Evolutionary conservation across 2,329 filamentous ascomycete species (phyloP), one percentile per base, ranked within the genome.

Genomic region (Botrytis elliptica): DNA sequence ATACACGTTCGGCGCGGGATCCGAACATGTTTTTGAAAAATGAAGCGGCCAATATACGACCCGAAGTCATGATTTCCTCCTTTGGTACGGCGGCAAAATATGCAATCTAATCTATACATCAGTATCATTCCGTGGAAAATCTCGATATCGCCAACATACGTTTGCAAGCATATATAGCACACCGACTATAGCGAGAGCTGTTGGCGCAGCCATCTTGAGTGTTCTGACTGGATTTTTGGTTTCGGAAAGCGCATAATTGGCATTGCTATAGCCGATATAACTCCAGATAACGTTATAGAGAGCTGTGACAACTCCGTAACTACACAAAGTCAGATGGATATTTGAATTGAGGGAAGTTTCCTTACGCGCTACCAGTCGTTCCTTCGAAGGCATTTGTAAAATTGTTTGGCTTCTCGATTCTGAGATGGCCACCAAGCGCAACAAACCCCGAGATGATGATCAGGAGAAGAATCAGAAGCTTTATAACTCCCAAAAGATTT

Each of bases 241-340:
- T 83, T 93, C 91, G 79, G 86, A 88, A 46, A 90, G 83, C 64
- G 86, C 88, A 78, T 92, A 91, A 82, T 91, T 91, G 80, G 89
- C 90, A 80, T 91, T 92, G 83, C 85, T 88, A 84, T 90, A 91
- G 38, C 90, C 90, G 76, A 91, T 87, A 78, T 89, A 93, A 75
- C 87, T 89, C 87, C 90, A 92, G 78, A 92, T 90, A 75, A 92
- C 90, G 77, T 92, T 92, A 84, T 91, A 92, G 0, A 93, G 83
- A 0, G 91, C 90, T 1, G 88, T 92, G n/a, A 91, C 89, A 49
- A 91, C 85, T 66, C 89, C 89, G 76, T 92, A 80, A 42, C 76
- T 78, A 62, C 25, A 38, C 33, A 38, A 40, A n/a, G 38, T 68
- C 22, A 65, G 64, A 69, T 25, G 14, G 55, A 36, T 22, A 57